These are phyloP conservation scores for Eutypa lata DNA, from an alignment of 2,329 filamentous ascomycete genomes.

Conservation along the genomic window DNA sequence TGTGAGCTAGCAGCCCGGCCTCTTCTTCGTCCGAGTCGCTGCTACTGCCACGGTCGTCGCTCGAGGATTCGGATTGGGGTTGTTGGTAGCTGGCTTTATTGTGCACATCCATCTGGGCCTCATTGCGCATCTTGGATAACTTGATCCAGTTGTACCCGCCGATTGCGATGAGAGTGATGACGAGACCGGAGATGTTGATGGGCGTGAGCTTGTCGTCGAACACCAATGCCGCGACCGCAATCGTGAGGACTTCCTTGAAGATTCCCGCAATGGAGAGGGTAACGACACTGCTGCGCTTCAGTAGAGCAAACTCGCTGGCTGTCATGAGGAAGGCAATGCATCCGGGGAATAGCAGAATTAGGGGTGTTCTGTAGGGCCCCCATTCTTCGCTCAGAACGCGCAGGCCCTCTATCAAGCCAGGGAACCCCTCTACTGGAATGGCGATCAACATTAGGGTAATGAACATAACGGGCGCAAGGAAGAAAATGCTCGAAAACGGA, in stretches of 20 bases:
- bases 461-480: conserved; percentile 97
- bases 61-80: conserved; percentile 26
- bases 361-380: conserved; percentile 62
- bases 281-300: conserved; percentile 93
- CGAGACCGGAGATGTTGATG: conserved; percentile 80
- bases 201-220: conserved; percentile 86
- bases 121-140: conserved; percentile 79
- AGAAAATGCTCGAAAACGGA: conserved; percentile 95
- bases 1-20: conserved; percentile 42
- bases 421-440: conserved; percentile 78
- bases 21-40: conserved; percentile 46
- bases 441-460: conserved; percentile 75
- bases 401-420: conserved; percentile 64
- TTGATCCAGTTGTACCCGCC: conserved; percentile 93
- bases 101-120: conserved; percentile 59
- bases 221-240: conserved; percentile 79
- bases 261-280: conserved; percentile 96
- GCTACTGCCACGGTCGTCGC: conserved; percentile 30
- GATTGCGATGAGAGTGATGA: conserved; percentile 88
- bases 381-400: conserved; percentile 61
- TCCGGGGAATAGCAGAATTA: conserved; percentile 85
- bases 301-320: conserved; percentile 87
- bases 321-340: conserved; percentile 95
- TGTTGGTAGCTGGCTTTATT: conserved; percentile 31
- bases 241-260: conserved; percentile 98